These are phyloP conservation scores for Paramecium bursaria DNA, from an alignment of 73 alveolate species.

Conservation along the genomic window DNA sequence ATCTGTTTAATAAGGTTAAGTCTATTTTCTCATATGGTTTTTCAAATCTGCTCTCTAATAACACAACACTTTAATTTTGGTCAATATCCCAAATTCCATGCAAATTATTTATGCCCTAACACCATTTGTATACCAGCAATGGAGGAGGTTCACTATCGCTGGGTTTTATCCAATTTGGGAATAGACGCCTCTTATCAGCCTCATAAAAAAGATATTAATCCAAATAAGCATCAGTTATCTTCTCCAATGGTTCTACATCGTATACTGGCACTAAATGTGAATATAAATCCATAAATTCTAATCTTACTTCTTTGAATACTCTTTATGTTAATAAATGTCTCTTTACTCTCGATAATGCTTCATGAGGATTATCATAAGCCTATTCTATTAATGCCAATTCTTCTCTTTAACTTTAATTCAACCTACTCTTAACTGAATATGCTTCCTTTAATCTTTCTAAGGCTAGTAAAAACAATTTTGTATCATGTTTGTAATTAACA, in stretches of 20 bases:
- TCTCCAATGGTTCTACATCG: slow-evolving; percentile 99
- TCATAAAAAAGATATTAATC: slow-evolving; percentile 99
- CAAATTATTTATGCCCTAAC: slow-evolving; percentile 99
- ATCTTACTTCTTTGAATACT: slow-evolving; percentile 99
- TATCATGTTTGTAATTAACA: slow-evolving; percentile 99
- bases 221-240: slow-evolving; percentile 99
- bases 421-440: slow-evolving; percentile 92
- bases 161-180: slow-evolving; percentile 99
- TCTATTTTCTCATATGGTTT: slow-evolving; percentile 97
- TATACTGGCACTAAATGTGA: slow-evolving; percentile 98
- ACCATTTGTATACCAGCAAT: slow-evolving; percentile 99
- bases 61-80: slow-evolving; percentile 98
- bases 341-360: slow-evolving; percentile 98
- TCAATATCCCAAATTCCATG: slow-evolving; percentile 99
- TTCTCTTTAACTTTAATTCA: slow-evolving; percentile 98
- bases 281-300: slow-evolving; percentile 99
- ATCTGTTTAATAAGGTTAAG: slow-evolving; percentile 96
- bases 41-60: slow-evolving; percentile 97
- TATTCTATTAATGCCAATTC: slow-evolving; percentile 99
- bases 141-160: slow-evolving; percentile 99
- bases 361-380: slow-evolving; percentile 99
- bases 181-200: slow-evolving; percentile 99
- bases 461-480: slow-evolving; percentile 97
- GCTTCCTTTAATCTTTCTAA: slow-evolving; percentile 99
- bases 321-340: slow-evolving; percentile 98